These are phyloP conservation scores for Blastobotrys serpentis DNA, from an alignment of 1,139 yeast species.

Conservation along the genomic window DNA sequence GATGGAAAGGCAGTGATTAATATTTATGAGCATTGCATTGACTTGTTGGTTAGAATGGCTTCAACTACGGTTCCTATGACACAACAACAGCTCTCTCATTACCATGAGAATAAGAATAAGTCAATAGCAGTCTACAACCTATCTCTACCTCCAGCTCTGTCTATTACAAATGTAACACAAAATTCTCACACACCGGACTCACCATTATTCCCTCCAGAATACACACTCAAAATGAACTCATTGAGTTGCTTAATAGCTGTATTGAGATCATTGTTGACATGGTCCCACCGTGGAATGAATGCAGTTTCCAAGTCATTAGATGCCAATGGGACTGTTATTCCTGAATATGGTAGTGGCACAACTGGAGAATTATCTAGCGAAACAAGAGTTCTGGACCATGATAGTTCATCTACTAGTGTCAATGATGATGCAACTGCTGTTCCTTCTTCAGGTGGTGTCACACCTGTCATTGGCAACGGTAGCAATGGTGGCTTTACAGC, in stretches of 20 bases:
- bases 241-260: slow-evolving; percentile 80
- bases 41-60: slow-evolving; percentile 72
- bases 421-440: slow-evolving; percentile 20
- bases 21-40: slow-evolving; percentile 77
- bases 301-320: slow-evolving; percentile 23
- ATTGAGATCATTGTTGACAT: slow-evolving; percentile 72
- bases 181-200: slow-evolving; percentile 60
- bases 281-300: slow-evolving; percentile 79
- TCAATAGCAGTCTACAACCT: slow-evolving; percentile 75
- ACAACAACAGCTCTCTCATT: slow-evolving; percentile 64
- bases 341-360: slow-evolving; percentile 2
- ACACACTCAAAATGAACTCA: slow-evolving; percentile 79
- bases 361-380: slow-evolving; percentile 1
- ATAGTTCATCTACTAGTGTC: slow-evolving; percentile 8
- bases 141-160: slow-evolving; percentile 68
- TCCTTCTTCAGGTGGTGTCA: slow-evolving; percentile 18
- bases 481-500: slow-evolving; percentile 12
- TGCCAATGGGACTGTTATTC: slow-evolving; percentile 9
- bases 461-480: slow-evolving; percentile 16
- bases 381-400: neutral
- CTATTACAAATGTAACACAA: slow-evolving; percentile 54
- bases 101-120: slow-evolving; percentile 57
- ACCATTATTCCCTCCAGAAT: slow-evolving; percentile 48
- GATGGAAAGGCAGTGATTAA: slow-evolving; percentile 74
- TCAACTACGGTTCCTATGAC: slow-evolving; percentile 71